These are phyloP conservation scores for Leptodontidium sp. DNA, from an alignment of 2,329 filamentous ascomycete genomes.

Conservation along the genomic window DNA sequence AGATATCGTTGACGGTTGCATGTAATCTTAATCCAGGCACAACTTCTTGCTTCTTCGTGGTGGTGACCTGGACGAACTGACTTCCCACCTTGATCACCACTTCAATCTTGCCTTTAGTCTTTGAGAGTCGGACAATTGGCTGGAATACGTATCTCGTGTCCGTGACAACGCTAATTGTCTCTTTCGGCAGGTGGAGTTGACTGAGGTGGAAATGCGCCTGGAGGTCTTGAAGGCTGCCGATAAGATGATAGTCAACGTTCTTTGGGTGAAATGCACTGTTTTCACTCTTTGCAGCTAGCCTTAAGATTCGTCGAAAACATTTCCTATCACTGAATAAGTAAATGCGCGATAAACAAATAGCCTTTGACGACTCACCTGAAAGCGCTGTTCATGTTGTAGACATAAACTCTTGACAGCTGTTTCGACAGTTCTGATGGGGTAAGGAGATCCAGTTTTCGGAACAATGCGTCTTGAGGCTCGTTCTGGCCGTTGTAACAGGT, in stretches of 20 bases:
- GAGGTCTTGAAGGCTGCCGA: conserved; percentile 71
- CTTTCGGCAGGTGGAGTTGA: conserved; percentile 72
- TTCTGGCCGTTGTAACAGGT: conserved; percentile 75
- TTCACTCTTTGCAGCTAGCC: conserved; percentile 68
- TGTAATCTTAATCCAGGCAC: conserved; percentile 67
- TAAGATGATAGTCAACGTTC: conserved; percentile 71
- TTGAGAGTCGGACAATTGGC: conserved; percentile 70
- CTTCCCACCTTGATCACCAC: conserved; percentile 73
- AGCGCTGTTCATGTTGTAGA: conserved; percentile 78
- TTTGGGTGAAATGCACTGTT: conserved; percentile 67
- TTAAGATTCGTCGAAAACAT: conserved; percentile 70
- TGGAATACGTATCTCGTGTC: conserved; percentile 73
- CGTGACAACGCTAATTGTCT: conserved; percentile 73
- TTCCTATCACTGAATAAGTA: conserved; percentile 52
- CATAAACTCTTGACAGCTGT: conserved; percentile 68
- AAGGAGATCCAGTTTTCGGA: conserved; percentile 68
- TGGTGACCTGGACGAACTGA: conserved; percentile 75
- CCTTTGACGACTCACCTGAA: conserved; percentile 67
- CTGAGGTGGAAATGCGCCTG: conserved; percentile 72
- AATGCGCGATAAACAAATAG: neutral
- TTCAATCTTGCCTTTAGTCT: conserved; percentile 75
- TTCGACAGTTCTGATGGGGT: conserved; percentile 67
- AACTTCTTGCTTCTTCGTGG: conserved; percentile 73
- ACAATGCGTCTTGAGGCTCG: conserved; percentile 71
- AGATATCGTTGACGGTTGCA: conserved; percentile 74